Base-by-base conservation (phyloP, 148 eudicot genomes). In the Silene latifolia region DNA sequence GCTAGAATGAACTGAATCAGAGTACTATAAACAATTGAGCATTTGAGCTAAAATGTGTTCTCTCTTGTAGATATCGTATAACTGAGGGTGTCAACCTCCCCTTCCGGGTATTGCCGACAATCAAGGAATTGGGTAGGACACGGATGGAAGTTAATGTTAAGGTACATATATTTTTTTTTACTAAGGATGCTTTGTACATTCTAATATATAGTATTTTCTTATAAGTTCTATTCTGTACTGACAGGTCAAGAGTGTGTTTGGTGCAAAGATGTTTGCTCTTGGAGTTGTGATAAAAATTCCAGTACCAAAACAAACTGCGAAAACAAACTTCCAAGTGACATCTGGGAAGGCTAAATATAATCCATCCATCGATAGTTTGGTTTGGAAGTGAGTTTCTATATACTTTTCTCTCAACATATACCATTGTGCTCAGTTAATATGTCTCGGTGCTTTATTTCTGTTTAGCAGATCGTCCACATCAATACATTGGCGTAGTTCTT, bases 81-180 rank as follows among this genome's bases (percentile, higher is more conserved):
- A 96, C 99, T 18, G 99, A 96, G 87, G 98, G 99, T 74, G 99
- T 96, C 71, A 96, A 96, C 83, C 99, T 96, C 69, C 99, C 99
- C 18, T 96, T 96, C 75, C 92, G 97, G 67, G 98, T 96, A 72
- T 88, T 92, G 83, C 99, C 99, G 51, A 90, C 99, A 67, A 96
- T 96, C 76, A 96, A 96, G 80, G 98, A 96, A 81, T 79, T 96
- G 77, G 99, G 99, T 54, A 89, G 98, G 77, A 96, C 99, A 63
- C 98, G 99, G 44, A 92, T 96, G 99, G 99, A 95, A 92, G 97
- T 95, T 72, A 95, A 95, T 78, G 99, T 95, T 35, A 95, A 95
- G 99, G 99, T 95, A 75, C 77, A 87, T 84, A 63, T 66, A n/a
- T 29, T 32, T 82, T 70, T 23, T 66, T 13, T 29, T 32, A 48